Evolutionary conservation across 169 alveolate species (phyloP).

Genomic region (Babesia divergens): DNA sequence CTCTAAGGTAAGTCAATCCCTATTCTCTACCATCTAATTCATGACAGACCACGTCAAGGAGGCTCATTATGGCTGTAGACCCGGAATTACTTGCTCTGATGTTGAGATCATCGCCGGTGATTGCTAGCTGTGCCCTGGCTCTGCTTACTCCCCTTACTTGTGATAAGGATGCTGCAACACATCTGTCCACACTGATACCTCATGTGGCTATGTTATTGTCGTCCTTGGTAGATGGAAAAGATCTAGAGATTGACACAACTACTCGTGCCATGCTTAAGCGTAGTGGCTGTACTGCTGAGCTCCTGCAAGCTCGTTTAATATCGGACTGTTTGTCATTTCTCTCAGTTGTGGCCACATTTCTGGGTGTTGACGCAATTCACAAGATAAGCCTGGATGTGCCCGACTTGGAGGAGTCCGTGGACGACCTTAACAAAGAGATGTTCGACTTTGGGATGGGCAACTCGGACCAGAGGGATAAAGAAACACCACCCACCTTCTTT

Average conservation of each 20-base stretch:
- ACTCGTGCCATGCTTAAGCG: constrained; percentile 19
- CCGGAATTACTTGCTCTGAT: constrained; percentile 44
- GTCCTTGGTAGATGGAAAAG: neutral
- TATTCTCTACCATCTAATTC: too few species aligned
- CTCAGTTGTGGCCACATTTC: neutral
- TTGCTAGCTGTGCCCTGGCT: constrained; percentile 21
- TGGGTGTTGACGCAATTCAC: neutral
- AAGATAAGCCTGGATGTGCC: neutral
- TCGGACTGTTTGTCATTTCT: constrained; percentile 35
- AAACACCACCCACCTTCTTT: too few species aligned
- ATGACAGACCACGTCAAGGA: neutral
- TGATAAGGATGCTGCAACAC: constrained; percentile 25
- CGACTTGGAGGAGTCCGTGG: constrained; percentile 34
- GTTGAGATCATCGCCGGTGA: constrained; percentile 39
- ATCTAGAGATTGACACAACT: constrained; percentile 11
- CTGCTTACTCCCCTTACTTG: neutral
- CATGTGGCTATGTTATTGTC: constrained; percentile 3
- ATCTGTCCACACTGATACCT: constrained; percentile 22
- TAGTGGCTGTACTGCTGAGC: neutral
- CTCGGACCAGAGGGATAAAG: too few species aligned
- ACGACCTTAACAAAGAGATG: constrained; percentile 42
- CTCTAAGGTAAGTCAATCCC: constrained; percentile 2
- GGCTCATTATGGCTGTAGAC: constrained; percentile 47
- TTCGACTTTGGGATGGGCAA: constrained; percentile 22
- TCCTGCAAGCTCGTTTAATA: neutral